Evolutionary conservation across 2,329 filamentous ascomycete genomes (phyloP), one percentile per base, ranked within the genome.

Genomic region (Fusarium veterinarium): DNA sequence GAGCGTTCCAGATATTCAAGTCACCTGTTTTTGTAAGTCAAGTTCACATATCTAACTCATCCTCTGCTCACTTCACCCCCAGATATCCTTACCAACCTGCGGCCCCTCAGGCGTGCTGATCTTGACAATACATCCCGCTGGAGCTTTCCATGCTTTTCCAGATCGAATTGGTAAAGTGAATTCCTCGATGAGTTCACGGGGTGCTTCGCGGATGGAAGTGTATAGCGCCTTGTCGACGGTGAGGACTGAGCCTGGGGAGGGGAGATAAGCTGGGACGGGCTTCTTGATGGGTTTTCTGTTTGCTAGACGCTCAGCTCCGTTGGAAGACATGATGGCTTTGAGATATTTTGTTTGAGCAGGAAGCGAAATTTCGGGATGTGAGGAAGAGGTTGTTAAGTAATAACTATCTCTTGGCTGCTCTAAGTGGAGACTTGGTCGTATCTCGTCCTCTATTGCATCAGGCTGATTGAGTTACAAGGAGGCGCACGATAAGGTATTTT

Each of bases 1-100:
- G 83, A 9, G 87, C 85, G 75, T 92, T 93, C 92, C 93, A 97
- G 75, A 96, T 87, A 80, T 97, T 97, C 23, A 96, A 83, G 76
- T 96, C 94, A 60, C 93, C 92, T 82, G 49, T 17, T 3, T 8
- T 7, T 48, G 64, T 68, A 38, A 51, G 41, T 53, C n/a, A 66
- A 20, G 28, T 13, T 5, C 28, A 17, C 3, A 31, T 17, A 40
- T 17, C 45, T 17, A 41, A 25, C n/a, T 51, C 45, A 59, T 46
- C 51, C 30, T 23, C 60, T 19, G 38, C 40, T 31, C 37, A 53
- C 40, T 35, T 33, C 44, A 48, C 9, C n/a, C 19, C 37, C 23
- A 48, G 33, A 28, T 53, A 38, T 67, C 25, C 67, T 79, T 80
- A 86, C 84, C 87, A 53, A 97, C 93, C 82, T 97, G 94, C 0